Evolutionary conservation across 805 yeast genomes (phyloP), one percentile per base, ranked within the genome.

Genomic region (Yamadazyma scolyti): DNA sequence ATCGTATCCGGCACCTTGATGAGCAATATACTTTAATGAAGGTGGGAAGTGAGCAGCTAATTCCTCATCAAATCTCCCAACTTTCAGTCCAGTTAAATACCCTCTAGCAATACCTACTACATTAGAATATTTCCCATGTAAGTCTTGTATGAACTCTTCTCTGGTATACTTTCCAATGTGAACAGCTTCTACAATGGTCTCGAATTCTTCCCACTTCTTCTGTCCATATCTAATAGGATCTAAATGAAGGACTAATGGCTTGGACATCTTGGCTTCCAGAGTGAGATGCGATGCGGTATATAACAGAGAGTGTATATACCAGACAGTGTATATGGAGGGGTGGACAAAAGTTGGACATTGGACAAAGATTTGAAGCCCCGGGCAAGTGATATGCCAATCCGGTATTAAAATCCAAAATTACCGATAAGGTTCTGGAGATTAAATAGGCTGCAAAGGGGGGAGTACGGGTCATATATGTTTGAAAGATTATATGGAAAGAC

Each of bases 401-500:
- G n/a, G n/a, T n/a, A n/a, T n/a, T n/a, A n/a, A n/a, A n/a, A n/a
- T n/a, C n/a, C n/a, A n/a, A n/a, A n/a, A n/a, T n/a, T n/a, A n/a
- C n/a, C n/a, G n/a, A n/a, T n/a, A n/a, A n/a, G n/a, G n/a, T n/a
- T n/a, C n/a, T n/a, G n/a, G n/a, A n/a, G n/a, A n/a, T n/a, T n/a
- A n/a, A n/a, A n/a, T n/a, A n/a, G n/a, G n/a, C n/a, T n/a, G n/a
- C n/a, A n/a, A n/a, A n/a, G n/a, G n/a, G n/a, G n/a, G n/a, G n/a
- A n/a, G n/a, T n/a, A n/a, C 96, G 94, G 36, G 72, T 70, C 33
- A 68, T 63, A 1, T 76, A 43, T 7, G 89, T 71, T 6, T 79
- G 93, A 12, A 89, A 57, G 4, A 82, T 68, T 48, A 83, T 82
- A 56, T 89, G 89, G 12, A 48, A 83, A 84, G 47, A 89, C 95